A percentile compares a stretch with the other conserved stretches of the same genome.
Conservation (phyloP, 208 protist species). For the Trypanosoma boissoni region DNA sequence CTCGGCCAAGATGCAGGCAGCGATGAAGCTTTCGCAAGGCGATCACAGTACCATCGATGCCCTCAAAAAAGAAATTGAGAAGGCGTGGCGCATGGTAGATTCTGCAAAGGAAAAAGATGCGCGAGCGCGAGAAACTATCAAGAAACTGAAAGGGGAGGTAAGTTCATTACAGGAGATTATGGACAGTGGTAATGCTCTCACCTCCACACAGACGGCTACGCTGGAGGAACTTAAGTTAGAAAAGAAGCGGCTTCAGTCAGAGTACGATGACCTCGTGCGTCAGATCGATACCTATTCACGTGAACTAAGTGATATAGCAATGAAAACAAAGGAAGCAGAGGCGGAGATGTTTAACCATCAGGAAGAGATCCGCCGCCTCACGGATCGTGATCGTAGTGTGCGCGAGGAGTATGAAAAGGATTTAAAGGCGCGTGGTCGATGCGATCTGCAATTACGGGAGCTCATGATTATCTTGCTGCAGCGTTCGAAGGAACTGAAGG, state of each 20-base stretch:
- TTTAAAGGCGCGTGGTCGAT: constrained; percentile 80
- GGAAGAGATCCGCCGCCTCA: constrained; percentile 54
- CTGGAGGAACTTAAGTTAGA: constrained; percentile 94
- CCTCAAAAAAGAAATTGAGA: constrained; percentile 97
- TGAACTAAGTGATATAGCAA: constrained; percentile 60
- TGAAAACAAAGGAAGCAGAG: constrained; percentile 37
- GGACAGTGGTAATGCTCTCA: constrained; percentile 90
- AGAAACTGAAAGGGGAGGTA: constrained; percentile 95
- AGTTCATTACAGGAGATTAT: constrained; percentile 90
- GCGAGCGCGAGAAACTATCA: constrained; percentile 94
- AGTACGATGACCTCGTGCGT: constrained; percentile 90
- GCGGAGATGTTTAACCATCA: constrained; percentile 47
- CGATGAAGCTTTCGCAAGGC: constrained; percentile 95
- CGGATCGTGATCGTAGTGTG: constrained; percentile 52
- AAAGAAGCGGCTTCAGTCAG: constrained; percentile 93
- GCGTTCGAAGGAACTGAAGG: constrained; percentile 56
- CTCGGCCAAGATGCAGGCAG: constrained; percentile 96
- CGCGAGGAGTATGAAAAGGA: constrained; percentile 85
- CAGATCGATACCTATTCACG: constrained; percentile 80
- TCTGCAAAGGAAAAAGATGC: constrained; percentile 96
- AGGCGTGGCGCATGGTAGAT: constrained; percentile 98
- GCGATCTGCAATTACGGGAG: constrained; percentile 89
- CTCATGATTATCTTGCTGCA: constrained; percentile 75
- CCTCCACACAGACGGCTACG: constrained; percentile 90
- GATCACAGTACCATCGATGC: constrained; percentile 97